Base-by-base conservation (phyloP, 495 filamentous ascomycete species). In the Bacidia rubella region DNA sequence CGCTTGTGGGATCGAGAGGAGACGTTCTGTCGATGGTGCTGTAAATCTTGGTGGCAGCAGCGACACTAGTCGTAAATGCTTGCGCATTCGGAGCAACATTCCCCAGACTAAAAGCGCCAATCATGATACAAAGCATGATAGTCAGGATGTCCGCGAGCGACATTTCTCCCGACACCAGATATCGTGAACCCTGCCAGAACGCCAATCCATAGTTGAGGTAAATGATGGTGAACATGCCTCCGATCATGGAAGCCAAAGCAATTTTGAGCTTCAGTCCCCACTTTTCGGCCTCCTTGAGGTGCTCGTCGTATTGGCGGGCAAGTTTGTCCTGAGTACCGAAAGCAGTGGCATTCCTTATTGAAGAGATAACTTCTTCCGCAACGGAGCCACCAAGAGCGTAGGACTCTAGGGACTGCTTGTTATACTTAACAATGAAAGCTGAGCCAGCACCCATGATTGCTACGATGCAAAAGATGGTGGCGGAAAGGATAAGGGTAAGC, bases 311-410 rank as follows among this genome's bases (percentile, higher is more conserved):
- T 68, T 90, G 81, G 57, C 73, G 74, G 17, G 87, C 86, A 22
- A 98, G 74, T 60, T 89, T 87, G 47, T 87, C 82, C 66, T 98
- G 89, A 0, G 89, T 95, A 54, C 83, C 85, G 60, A 96, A 98
- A 9, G 92, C 92, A 3, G 82, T 81, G n/a, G 89, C 85, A 63
- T 93, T 96, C 32, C 92, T 78, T 57, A 96, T 84, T 7, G 89
- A 95, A 61, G 85, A 90, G 62, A 98, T 80, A 52, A 95, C 90
- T 67, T 98, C 92, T 65, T 97, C 92, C 0, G 87, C 90, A 19
- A 98, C 76, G 0, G 84, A 89, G 44, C 90, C 90, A 60, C 89
- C 90, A 15, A 80, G 70, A 43, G 85, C 89, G 59, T 90, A 90
- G 3, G 85, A 77, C 42, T 82, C 72, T 46, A 95, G 71, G 26